Base-by-base conservation (phyloP, 139 green algal species). In the Asterochloris erici region DNA sequence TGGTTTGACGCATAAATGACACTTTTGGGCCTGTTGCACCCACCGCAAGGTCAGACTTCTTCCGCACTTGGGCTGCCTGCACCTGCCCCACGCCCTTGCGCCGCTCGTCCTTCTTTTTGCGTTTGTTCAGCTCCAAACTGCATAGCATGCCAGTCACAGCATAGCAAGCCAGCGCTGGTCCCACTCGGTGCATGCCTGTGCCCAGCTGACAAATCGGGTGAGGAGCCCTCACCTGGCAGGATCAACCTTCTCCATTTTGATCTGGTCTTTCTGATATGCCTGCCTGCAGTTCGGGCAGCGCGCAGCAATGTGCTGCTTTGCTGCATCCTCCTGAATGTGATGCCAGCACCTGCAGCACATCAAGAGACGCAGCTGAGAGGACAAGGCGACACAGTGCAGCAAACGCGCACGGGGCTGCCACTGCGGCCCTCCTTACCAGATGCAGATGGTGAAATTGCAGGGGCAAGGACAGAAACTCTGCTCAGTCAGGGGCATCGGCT, bases 391-490 rank as follows among this genome's bases (percentile, higher is more conserved):
- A 97, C 24, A 85, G 76, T 13, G 88, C 93, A 6, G 85, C 60
- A 63, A 87, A 66, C 79, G 83, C 92, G 26, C 93, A 89, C 70
- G 92, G 92, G 19, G 63, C 81, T 9, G 93, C 92, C 66, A 94
- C 90, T 81, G 97, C 93, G 84, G 95, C 91, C n/a, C 97, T 89
- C 79, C 95, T 92, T 80, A 96, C 93, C 93, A 96, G 69, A 96
- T 82, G 83, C 92, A 96, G 74, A 94, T 90, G 24, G 63, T 13
- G 63, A 81, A 84, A 70, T 61, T 19, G 2, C 73, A 81, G 24
- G 19, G 11, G 84, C 77, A 77, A 10, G 82, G 70, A 75, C 81
- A 54, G 38, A 54, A 54, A 6, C 38, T 54, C 38, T 54, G 38
- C 6, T 54, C 38, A 10, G 38, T 10, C 38, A 54, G 4, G 6